phyloP scores from a whole-genome alignment of 495 filamentous ascomycete species.

The Clohesyomyces aquaticus region DNA sequence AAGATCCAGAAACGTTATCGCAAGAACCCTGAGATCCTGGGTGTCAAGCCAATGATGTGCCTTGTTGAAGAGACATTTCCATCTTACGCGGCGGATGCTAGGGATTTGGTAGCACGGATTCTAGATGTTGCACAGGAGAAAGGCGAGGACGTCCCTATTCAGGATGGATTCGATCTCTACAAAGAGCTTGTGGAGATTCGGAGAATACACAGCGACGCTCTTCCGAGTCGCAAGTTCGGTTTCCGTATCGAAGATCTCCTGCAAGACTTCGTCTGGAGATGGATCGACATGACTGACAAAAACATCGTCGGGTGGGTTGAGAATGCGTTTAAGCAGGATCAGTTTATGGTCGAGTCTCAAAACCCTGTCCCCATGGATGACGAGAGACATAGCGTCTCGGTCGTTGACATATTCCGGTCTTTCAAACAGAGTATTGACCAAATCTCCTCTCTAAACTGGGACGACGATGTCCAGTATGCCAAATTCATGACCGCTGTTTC shows the following conservation, averaged over 20 bases:
- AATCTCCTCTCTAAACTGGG: constrained; percentile 84
- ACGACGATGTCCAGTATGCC: constrained; percentile 88
- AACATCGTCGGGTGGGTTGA: constrained; percentile 86
- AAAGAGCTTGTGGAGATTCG: constrained; percentile 82
- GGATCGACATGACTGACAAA: constrained; percentile 79
- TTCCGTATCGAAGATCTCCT: constrained; percentile 85
- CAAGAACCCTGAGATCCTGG: constrained; percentile 87
- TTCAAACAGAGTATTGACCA: constrained; percentile 91
- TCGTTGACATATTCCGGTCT: constrained; percentile 90
- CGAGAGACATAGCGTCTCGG: constrained; percentile 86
- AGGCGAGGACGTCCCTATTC: constrained; percentile 75
- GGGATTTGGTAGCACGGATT: constrained; percentile 79
- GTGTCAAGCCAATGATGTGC: constrained; percentile 80
- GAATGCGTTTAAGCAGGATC: constrained; percentile 84
- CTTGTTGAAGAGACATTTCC: constrained; percentile 84
- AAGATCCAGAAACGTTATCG: constrained; percentile 90
- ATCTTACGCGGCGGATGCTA: constrained; percentile 83
- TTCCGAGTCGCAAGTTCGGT: constrained; percentile 71
- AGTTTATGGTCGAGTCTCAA: constrained; percentile 70
- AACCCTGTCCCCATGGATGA: constrained; percentile 71
- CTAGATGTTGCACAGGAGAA: constrained; percentile 67
- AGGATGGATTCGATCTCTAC: constrained; percentile 95
- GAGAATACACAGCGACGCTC: constrained; percentile 70
- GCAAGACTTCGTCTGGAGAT: constrained; percentile 92
- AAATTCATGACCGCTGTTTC: constrained; percentile 97